Evolutionary conservation across 495 filamentous ascomycete genomes (phyloP).

Genomic region (Glonium stellatum): DNA sequence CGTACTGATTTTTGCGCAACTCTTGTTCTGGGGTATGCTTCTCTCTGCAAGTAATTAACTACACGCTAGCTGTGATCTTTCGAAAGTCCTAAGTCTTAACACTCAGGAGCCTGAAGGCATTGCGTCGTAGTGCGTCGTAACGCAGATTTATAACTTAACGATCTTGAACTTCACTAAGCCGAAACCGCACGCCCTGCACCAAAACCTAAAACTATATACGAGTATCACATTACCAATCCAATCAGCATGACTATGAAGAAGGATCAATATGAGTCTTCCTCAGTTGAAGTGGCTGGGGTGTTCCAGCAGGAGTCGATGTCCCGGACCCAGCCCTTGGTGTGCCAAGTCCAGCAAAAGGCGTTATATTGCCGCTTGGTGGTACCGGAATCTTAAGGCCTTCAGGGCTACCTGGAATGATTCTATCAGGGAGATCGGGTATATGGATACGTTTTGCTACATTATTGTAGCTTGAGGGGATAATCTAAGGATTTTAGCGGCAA

Average conservation of each 20-base stretch:
- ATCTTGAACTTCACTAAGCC: too few species aligned
- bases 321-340: conserved; percentile 21
- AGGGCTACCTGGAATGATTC: conserved; percentile 64
- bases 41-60: too few species aligned
- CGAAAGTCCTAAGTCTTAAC: too few species aligned
- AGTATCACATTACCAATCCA: not conserved
- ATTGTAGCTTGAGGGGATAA: conserved; percentile 94
- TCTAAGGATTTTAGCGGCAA: conserved; percentile 42
- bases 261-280: conserved; percentile 25
- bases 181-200: too few species aligned
- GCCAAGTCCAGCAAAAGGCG: conserved; percentile 34
- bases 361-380: conserved; percentile 47
- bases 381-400: conserved; percentile 82
- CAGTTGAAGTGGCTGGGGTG: conserved; percentile 17
- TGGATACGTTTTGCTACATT: conserved; percentile 86
- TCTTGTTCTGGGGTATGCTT: too few species aligned
- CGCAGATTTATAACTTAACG: too few species aligned
- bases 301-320: not conserved
- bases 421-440: conserved; percentile 57
- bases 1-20: too few species aligned
- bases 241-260: conserved; percentile 1
- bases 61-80: too few species aligned
- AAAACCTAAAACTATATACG: too few species aligned
- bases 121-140: too few species aligned
- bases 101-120: too few species aligned